Evolutionary conservation across 768 basidiomycete genomes (phyloP).

Genomic region (Mycena rosella): DNA sequence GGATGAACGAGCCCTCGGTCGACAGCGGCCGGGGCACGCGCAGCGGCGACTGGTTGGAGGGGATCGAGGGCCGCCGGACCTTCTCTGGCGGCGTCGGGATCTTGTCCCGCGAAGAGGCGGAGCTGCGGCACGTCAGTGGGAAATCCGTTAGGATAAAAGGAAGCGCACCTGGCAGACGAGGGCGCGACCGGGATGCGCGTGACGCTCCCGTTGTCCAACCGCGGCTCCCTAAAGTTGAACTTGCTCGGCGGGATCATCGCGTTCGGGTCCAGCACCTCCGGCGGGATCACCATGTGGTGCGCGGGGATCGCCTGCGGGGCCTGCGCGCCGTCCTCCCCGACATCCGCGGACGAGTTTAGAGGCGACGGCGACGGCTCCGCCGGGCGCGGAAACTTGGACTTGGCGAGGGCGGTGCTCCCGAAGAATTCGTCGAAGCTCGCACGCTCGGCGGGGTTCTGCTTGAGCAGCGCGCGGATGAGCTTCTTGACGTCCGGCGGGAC

Average conservation of each 20-base stretch:
- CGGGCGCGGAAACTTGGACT: conserved; percentile 81
- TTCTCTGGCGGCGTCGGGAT: conserved; percentile 40
- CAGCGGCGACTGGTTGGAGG: conserved; percentile 21
- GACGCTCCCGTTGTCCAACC: conserved; percentile 35
- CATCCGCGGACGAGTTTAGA: conserved; percentile 44
- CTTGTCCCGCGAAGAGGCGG: conserved; percentile 42
- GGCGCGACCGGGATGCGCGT: conserved; percentile 40
- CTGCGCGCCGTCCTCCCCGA: conserved; percentile 42
- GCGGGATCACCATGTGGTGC: conserved; percentile 79
- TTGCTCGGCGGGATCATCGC: conserved; percentile 88
- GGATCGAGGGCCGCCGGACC: conserved; percentile 37
- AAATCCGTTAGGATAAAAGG: neutral
- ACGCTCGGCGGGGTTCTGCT: conserved; percentile 85
- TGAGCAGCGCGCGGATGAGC: conserved; percentile 87
- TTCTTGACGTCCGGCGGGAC: conserved; percentile 85
- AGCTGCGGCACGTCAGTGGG: conserved; percentile 21
- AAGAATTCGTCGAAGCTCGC: conserved; percentile 96
- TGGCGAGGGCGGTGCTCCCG: conserved; percentile 78
- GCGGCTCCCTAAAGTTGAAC: conserved; percentile 72
- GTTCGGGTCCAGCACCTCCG: conserved; percentile 83
- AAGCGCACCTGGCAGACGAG: conserved; percentile 43
- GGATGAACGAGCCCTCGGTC: conserved; percentile 76
- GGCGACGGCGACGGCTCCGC: conserved; percentile 51
- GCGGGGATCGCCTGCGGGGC: conserved; percentile 69
- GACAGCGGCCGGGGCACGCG: conserved; percentile 52